These are phyloP conservation scores for Xanthoconium stramineum DNA, from an alignment of 768 basidiomycete genomes.

Conservation along the genomic window DNA sequence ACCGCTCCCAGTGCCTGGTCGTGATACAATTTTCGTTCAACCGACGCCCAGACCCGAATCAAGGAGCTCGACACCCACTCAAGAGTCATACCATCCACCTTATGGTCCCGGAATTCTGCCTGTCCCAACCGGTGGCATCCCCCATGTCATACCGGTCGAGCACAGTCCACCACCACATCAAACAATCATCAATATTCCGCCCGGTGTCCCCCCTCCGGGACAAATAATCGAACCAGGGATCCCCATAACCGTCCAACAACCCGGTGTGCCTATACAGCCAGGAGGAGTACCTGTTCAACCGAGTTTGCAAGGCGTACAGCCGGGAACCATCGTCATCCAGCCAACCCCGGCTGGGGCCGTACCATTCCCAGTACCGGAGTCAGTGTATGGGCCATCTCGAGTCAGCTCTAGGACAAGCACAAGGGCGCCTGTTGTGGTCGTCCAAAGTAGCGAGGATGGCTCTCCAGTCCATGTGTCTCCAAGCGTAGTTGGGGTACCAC, in stretches of 20 bases:
- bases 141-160: constrained; percentile 17
- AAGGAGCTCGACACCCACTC: constrained; percentile 25
- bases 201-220: constrained; percentile 21
- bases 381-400: constrained; percentile 14
- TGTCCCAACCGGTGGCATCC: constrained; percentile 11
- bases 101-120: constrained; percentile 12
- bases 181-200: constrained; percentile 18
- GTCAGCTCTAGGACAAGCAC: constrained; percentile 14
- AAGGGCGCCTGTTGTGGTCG: constrained; percentile 15
- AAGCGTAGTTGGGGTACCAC: constrained; percentile 15
- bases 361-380: constrained; percentile 7
- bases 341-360: constrained; percentile 6
- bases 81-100: constrained; percentile 18
- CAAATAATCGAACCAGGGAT: constrained; percentile 13
- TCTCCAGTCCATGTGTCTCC: constrained; percentile 22
- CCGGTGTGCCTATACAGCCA: background rate
- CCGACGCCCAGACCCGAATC: constrained; percentile 14
- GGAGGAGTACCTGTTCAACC: constrained; percentile 1
- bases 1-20: constrained; percentile 21
- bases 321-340: constrained; percentile 16
- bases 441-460: constrained; percentile 14
- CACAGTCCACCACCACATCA: constrained; percentile 7
- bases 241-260: constrained; percentile 2
- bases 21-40: constrained; percentile 11
- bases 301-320: background rate